phyloP scores from a whole-genome alignment of 768 basidiomycete genomes.

The Amanita phalloides region DNA sequence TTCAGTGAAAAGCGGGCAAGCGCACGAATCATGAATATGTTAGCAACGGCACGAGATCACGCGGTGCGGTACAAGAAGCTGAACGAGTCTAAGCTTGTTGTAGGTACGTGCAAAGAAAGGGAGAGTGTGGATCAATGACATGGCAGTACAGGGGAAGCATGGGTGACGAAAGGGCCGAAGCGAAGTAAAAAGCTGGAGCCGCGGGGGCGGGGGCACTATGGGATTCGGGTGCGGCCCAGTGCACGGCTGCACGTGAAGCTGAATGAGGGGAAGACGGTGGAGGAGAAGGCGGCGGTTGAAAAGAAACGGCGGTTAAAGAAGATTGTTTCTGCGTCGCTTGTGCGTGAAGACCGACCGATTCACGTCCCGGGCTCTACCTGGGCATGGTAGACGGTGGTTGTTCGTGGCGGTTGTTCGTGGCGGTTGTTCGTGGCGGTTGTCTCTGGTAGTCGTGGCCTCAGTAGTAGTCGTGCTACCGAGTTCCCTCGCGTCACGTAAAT shows the following conservation, averaged over 20 bases:
- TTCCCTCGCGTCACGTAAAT: no score
- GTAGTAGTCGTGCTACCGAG: no score
- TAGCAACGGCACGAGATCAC: constrained; percentile 79
- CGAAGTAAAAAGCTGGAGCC: constrained; percentile 61
- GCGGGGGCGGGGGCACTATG: constrained; percentile 73
- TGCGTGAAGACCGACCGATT: constrained; percentile 72
- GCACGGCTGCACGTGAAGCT: constrained; percentile 69
- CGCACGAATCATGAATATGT: constrained; percentile 77
- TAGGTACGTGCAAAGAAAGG: constrained; percentile 47
- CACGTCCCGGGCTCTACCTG: constrained; percentile 63
- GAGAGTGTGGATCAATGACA: background rate
- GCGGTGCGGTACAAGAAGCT: constrained; percentile 72
- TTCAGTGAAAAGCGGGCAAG: constrained; percentile 92
- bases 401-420: no score
- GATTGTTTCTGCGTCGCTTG: constrained; percentile 71
- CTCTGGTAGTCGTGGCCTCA: no score
- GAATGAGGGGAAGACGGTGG: constrained; percentile 71
- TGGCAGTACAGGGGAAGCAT: constrained; percentile 62
- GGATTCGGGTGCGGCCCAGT: constrained; percentile 67
- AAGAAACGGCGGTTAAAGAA: constrained; percentile 58
- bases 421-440: no score
- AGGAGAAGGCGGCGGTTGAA: constrained; percentile 52
- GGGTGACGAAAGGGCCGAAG: constrained; percentile 81
- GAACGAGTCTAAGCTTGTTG: constrained; percentile 58
- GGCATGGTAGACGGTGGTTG: constrained; percentile 34